A percentile compares a stretch with the other conserved stretches of the same genome.
phyloP scores from a whole-genome alignment of 768 basidiomycete species.

The Russula griseocarnosa region DNA sequence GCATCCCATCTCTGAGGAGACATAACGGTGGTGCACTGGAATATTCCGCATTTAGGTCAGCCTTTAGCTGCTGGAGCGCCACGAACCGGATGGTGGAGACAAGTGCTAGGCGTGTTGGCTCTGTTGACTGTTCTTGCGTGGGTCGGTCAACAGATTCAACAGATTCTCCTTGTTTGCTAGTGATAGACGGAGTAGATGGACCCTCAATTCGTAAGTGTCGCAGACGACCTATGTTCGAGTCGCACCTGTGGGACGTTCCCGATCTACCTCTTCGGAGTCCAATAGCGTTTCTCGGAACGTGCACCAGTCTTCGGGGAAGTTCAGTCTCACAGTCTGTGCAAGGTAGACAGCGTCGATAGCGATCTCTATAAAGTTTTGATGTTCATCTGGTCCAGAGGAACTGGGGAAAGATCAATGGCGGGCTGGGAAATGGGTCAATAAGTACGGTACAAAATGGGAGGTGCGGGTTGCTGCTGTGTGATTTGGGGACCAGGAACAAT shows the following conservation, averaged over 20 bases:
- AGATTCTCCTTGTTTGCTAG: constrained; percentile 13
- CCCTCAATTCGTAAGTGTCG: constrained; percentile 62
- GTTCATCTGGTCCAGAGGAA: constrained; percentile 89
- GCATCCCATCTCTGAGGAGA: constrained; percentile 24
- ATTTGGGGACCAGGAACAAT: too few species aligned
- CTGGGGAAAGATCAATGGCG: constrained; percentile 40
- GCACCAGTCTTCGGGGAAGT: constrained; percentile 76
- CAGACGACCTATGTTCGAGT: constrained; percentile 35
- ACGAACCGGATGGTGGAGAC: constrained; percentile 99
- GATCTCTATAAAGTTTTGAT: constrained; percentile 96
- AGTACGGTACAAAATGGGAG: too few species aligned
- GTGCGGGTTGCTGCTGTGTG: too few species aligned
- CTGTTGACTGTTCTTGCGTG: constrained; percentile 21
- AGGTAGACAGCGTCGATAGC: constrained; percentile 85
- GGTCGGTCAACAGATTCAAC: constrained; percentile 28
- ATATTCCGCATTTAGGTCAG: constrained; percentile 57
- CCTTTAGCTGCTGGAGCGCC: constrained; percentile 80
- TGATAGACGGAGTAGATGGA: constrained; percentile 11
- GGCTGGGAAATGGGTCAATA: not conserved
- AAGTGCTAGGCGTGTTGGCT: constrained; percentile 71
- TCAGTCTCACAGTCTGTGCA: constrained; percentile 75
- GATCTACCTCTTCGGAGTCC: constrained; percentile 46
- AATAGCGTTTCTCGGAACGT: constrained; percentile 63
- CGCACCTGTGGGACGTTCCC: constrained; percentile 47
- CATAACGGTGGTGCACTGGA: constrained; percentile 26